Percentiles rank a stretch among this genome's conserved stretches.
phyloP scores from a whole-genome alignment of 208 protist genomes.

The Phytomonas francai region DNA sequence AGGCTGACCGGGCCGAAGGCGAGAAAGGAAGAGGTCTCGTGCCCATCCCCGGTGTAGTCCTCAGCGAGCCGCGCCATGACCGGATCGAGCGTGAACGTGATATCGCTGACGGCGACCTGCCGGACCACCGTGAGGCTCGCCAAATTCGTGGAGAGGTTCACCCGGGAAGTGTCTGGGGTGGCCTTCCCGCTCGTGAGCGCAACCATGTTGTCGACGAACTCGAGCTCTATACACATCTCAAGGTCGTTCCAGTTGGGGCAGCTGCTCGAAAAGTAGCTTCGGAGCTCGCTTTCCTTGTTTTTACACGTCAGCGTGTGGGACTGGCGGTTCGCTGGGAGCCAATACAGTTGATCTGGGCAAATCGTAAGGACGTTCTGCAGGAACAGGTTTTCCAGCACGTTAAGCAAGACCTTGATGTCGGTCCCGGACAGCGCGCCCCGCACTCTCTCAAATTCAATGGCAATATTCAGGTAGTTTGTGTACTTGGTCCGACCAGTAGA shows the following conservation, averaged over 20 bases:
- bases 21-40: conserved; percentile 21
- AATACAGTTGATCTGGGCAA: conserved; percentile 74
- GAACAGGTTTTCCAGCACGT: conserved; percentile 66
- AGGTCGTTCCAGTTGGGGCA: conserved; percentile 56
- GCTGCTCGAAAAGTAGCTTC: conserved; percentile 49
- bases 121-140: conserved; percentile 63
- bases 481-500: conserved; percentile 39
- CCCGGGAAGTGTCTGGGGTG: conserved; percentile 12
- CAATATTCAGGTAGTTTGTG: conserved; percentile 60
- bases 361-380: conserved; percentile 52
- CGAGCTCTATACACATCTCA: conserved; percentile 50
- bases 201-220: conserved; percentile 42
- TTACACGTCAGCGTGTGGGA: conserved; percentile 55
- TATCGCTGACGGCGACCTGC: conserved; percentile 55
- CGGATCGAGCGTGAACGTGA: conserved; percentile 42
- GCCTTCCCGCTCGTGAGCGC: conserved; percentile 19
- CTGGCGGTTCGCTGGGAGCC: conserved; percentile 72
- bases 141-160: conserved; percentile 35
- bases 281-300: conserved; percentile 73
- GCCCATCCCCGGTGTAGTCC: not conserved
- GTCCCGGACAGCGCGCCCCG: conserved; percentile 48
- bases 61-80: conserved; percentile 32
- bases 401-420: conserved; percentile 61
- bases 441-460: conserved; percentile 51
- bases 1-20: conserved; percentile 46